phyloP scores from a whole-genome alignment of 495 filamentous ascomycete species.

The Corynascus novoguineensis region DNA sequence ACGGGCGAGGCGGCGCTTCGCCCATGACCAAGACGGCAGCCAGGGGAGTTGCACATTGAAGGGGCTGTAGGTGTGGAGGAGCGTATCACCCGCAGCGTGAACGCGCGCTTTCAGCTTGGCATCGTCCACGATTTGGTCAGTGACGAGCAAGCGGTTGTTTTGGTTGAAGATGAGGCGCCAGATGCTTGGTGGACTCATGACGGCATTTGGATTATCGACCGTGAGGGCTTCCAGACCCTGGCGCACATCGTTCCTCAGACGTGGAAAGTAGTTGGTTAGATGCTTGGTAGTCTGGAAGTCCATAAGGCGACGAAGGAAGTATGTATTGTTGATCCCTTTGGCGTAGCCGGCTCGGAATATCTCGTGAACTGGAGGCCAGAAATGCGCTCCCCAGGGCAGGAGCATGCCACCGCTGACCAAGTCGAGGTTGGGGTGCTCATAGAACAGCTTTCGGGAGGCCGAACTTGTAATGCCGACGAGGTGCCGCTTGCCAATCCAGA shows the following conservation, averaged over 20 bases:
- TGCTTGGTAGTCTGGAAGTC: not conserved
- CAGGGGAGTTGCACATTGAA: not conserved
- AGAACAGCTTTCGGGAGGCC: not conserved
- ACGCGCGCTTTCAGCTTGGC: not conserved
- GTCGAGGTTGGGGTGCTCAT: not conserved
- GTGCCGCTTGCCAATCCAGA: not conserved
- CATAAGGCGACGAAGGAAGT: not conserved
- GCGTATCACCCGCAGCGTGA: not conserved
- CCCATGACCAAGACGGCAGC: not conserved
- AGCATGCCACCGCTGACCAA: not conserved
- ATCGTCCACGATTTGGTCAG: not conserved
- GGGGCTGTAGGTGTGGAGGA: not conserved
- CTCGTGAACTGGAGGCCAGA: not conserved
- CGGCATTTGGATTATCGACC: not conserved
- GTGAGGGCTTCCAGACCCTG: not conserved
- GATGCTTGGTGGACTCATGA: not conserved
- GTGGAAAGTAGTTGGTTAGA: not conserved
- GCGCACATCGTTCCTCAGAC: not conserved
- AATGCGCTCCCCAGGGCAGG: not conserved
- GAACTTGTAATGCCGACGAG: not conserved
- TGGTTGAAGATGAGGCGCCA: not conserved
- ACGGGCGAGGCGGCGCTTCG: not conserved
- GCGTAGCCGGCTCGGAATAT: not conserved
- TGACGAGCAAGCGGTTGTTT: not conserved
- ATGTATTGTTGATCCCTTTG: not conserved